A percentile compares a stretch with the other conserved stretches of the same genome.
Evolutionary conservation across 2,329 filamentous ascomycete species (phyloP).

Genomic region (Plectosphaerella sp.): DNA sequence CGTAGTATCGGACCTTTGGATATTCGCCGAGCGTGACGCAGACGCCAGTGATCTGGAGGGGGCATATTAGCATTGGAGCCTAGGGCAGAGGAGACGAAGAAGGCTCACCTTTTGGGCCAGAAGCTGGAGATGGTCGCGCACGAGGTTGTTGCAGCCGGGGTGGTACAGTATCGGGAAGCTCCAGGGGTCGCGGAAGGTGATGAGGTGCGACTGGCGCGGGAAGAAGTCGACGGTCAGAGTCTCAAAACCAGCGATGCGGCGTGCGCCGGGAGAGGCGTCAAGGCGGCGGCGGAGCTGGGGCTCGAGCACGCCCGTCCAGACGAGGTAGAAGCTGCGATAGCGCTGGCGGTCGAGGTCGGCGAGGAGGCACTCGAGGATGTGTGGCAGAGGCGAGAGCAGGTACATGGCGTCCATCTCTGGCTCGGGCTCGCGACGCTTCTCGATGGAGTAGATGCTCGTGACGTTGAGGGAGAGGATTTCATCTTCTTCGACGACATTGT

Average conservation of each 20-base stretch:
- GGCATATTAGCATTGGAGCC: background rate
- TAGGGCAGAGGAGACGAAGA: background rate
- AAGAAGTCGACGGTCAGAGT: constrained; percentile 86
- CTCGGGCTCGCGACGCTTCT: constrained; percentile 77
- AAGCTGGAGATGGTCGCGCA: constrained; percentile 76
- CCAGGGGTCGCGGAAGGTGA: constrained; percentile 92
- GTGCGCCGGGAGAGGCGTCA: constrained; percentile 63
- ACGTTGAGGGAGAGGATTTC: constrained; percentile 96
- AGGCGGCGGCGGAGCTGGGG: constrained; percentile 67
- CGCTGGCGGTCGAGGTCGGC: constrained; percentile 83
- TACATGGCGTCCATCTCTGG: constrained; percentile 94
- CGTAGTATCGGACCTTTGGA: constrained; percentile 88
- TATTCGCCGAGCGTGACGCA: constrained; percentile 94
- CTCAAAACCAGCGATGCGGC: constrained; percentile 74
- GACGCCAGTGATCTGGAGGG: constrained; percentile 67
- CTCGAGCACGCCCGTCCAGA: constrained; percentile 79
- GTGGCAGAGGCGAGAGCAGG: constrained; percentile 76
- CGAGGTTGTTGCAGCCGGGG: constrained; percentile 79
- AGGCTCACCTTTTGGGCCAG: constrained; percentile 76
- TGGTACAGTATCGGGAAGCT: constrained; percentile 94
- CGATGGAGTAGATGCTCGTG: constrained; percentile 92
- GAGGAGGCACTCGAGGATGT: constrained; percentile 90
- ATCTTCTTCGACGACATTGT: constrained; percentile 91
- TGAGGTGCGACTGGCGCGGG: constrained; percentile 83
- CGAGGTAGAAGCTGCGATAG: constrained; percentile 73